These are phyloP conservation scores for Pulicaria dysenterica DNA, from an alignment of 129 eudicot genomes.

Conservation along the genomic window DNA sequence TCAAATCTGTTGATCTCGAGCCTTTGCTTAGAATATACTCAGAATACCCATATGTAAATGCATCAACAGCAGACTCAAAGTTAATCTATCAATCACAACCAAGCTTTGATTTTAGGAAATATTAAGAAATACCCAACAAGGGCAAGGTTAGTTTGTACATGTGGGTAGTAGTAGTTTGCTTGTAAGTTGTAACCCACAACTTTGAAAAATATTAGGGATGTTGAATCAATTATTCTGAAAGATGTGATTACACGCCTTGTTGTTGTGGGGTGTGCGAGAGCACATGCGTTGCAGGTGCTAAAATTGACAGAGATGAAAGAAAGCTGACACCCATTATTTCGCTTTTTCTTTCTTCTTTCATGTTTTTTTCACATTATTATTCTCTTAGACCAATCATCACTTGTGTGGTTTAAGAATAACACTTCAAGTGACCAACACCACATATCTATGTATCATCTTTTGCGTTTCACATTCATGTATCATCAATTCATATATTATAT, in stretches of 20 bases:
- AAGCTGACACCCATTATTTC: conserved; percentile 29
- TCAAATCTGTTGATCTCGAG: conserved; percentile 28
- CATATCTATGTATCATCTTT: background rate
- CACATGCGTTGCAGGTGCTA: conserved; percentile 38
- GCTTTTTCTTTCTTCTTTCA: conserved; percentile 21
- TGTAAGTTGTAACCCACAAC: conserved; percentile 24
- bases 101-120: background rate
- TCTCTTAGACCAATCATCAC: background rate
- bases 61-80: conserved; percentile 8
- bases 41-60: conserved; percentile 13
- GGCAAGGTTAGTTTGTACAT: conserved; percentile 19
- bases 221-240: conserved; percentile 2
- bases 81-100: conserved; percentile 12
- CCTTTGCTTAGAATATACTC: conserved; percentile 66
- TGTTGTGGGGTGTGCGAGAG: conserved; percentile 31
- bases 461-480: too few relatives aligned
- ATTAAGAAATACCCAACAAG: background rate
- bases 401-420: conserved; percentile 1
- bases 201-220: conserved; percentile 15
- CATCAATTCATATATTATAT: too few relatives aligned
- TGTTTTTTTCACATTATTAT: background rate
- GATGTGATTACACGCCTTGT: conserved; percentile 45
- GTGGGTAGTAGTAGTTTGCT: conserved; percentile 22
- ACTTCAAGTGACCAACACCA: background rate
- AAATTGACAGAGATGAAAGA: conserved; percentile 33